Conservation (phyloP, 2,329 filamentous ascomycete genomes). For the Epichloe festucae region DNA sequence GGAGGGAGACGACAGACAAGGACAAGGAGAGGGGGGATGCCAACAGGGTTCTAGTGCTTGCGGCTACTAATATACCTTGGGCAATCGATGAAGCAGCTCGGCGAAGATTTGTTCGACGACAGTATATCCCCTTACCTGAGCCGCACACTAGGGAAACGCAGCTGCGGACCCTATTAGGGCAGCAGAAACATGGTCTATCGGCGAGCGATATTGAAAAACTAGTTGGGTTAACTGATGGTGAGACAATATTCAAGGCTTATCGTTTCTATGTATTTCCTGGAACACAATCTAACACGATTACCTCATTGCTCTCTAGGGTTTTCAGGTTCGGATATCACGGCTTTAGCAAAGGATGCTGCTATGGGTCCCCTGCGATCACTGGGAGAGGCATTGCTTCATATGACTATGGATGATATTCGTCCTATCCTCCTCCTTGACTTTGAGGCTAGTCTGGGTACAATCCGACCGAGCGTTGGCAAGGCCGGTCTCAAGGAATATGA, state of each 20-base stretch:
- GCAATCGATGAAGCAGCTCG: conserved; percentile 93
- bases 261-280: not conserved
- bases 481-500: conserved; percentile 80
- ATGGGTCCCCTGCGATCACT: conserved; percentile 90
- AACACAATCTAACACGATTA: conserved; percentile 1
- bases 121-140: conserved; percentile 93
- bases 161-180: conserved; percentile 63
- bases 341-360: conserved; percentile 90
- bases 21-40: conserved; percentile 67
- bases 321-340: conserved; percentile 92
- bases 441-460: conserved; percentile 66
- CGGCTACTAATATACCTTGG: conserved; percentile 94
- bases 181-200: conserved; percentile 73
- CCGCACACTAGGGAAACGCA: conserved; percentile 68
- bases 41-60: conserved; percentile 79
- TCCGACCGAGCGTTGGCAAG: conserved; percentile 80
- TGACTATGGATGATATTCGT: conserved; percentile 87
- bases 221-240: conserved; percentile 76
- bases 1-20: conserved; percentile 54
- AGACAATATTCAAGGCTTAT: conserved; percentile 13
- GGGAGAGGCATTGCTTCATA: conserved; percentile 78
- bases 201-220: conserved; percentile 60
- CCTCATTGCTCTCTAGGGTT: conserved; percentile 49
- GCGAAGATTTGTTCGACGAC: conserved; percentile 77
- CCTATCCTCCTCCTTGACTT: conserved; percentile 79